Evolutionary conservation across 768 basidiomycete genomes (phyloP).

Genomic region (Nidula microcarpa): DNA sequence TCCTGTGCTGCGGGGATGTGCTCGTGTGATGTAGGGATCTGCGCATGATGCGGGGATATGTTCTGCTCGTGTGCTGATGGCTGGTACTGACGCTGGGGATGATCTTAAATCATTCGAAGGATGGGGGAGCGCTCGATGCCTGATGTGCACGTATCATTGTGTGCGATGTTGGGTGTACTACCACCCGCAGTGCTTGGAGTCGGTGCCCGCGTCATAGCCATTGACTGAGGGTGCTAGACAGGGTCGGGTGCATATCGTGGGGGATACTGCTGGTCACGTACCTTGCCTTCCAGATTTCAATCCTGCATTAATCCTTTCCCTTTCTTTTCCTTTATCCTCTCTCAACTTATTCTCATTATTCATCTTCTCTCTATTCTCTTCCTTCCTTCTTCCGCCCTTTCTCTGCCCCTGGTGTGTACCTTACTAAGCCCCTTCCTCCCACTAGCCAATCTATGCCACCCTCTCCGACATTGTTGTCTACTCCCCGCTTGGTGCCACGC

Average conservation of each 20-base stretch:
- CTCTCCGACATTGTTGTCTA: conserved; percentile 90
- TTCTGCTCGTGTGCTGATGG: too few species aligned
- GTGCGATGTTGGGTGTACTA: background rate
- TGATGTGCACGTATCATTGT: background rate
- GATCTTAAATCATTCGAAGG: too few species aligned
- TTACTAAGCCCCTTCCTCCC: conserved; percentile 1
- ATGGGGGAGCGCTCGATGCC: too few species aligned
- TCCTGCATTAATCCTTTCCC: background rate
- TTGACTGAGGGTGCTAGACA: background rate
- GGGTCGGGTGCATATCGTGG: background rate
- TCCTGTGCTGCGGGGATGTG: too few species aligned
- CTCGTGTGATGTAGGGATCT: too few species aligned
- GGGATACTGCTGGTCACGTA: background rate
- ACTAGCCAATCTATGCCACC: conserved; percentile 78
- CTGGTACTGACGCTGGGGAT: too few species aligned
- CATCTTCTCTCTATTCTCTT: conserved; percentile 5
- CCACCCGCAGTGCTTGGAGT: background rate
- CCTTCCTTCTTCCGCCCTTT: background rate
- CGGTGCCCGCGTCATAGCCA: background rate
- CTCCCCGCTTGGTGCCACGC: conserved; percentile 64
- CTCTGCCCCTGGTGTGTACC: background rate
- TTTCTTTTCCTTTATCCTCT: conserved; percentile 1
- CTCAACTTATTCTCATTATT: background rate
- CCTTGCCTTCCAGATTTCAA: background rate
- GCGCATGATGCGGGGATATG: too few species aligned